Base-by-base conservation (phyloP, 2,329 filamentous ascomycete genomes). In the Colletotrichum orbiculare region DNA sequence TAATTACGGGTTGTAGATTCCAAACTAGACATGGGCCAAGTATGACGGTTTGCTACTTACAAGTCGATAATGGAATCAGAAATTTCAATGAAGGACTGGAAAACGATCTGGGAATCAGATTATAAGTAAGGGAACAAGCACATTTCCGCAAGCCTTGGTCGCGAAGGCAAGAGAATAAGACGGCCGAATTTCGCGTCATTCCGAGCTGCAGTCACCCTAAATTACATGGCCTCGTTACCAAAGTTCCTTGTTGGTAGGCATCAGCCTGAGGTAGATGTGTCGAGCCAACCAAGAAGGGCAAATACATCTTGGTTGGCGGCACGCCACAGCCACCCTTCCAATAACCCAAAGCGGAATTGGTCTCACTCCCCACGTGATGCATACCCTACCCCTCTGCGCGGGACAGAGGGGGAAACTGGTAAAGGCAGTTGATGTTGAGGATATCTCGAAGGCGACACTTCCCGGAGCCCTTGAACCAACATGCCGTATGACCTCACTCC, bases 11-110 rank as follows among this genome's bases (percentile, higher is more conserved):
- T 41, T 35, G 46, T n/a, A 17, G 39, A 50, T 45, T 61, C 43
- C 52, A 63, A 54, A 66, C 63, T 41, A 66, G 53, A 57, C 35
- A 57, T 42, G 35, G 47, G 8, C 46, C 53, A 33, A 54, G 57
- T 54, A 41, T 35, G 53, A 63, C 58, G 41, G 15, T 39, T 56
- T 57, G 52, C 38, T 41, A 49, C 58, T 34, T 56, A 25, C 47
- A 48, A 35, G 35, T 41, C n/a, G 43, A 42, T 35, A 33, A 42
- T 12, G 35, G 25, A 34, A 41, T 38, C 39, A 34, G 37, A 25
- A 25, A 25, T 4, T 25, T 25, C 25, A 25, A 25, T 5, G 25
- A 25, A 25, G 25, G 25, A 25, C 25, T 25, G 25, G 5, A 25
- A 25, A 25, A 25, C 25, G 25, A 3, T 25, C 25, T 25, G 2